Conservation (phyloP, 192 early-diverging fungal genomes). For the Backusella psychrophila region DNA sequence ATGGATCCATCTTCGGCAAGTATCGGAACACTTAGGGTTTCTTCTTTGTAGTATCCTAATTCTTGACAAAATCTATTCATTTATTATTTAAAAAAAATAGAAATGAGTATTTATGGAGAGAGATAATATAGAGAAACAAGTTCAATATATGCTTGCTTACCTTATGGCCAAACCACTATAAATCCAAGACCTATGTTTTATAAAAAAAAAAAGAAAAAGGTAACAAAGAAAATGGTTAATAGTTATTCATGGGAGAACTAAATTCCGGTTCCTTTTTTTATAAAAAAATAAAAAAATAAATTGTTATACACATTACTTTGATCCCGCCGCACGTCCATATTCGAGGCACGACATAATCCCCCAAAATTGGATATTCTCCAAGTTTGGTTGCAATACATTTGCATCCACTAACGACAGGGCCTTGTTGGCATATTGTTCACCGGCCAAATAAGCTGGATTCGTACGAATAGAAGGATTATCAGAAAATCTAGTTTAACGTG, state of each 20-base stretch:
- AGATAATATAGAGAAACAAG: not conserved
- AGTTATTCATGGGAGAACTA: not conserved
- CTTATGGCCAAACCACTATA: slow-evolving; percentile 51
- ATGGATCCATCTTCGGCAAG: slow-evolving; percentile 42
- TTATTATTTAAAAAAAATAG: not conserved
- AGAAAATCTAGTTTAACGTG: slow-evolving; percentile 32
- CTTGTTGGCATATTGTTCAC: slow-evolving; percentile 46
- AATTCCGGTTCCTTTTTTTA: not conserved
- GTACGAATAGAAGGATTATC: slow-evolving; percentile 39
- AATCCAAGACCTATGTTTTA: slow-evolving; percentile 40
- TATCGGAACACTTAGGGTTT: slow-evolving; percentile 27
- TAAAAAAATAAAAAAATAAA: too few species aligned
- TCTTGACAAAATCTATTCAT: slow-evolving; percentile 35
- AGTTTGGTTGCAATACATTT: slow-evolving; percentile 38
- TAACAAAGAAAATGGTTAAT: not conserved
- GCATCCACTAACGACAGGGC: slow-evolving; percentile 37
- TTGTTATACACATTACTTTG: not conserved
- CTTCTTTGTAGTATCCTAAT: slow-evolving; percentile 49
- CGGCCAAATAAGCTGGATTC: slow-evolving; percentile 44
- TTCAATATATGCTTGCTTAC: slow-evolving; percentile 2
- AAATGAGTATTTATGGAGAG: not conserved
- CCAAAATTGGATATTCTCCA: slow-evolving; percentile 46
- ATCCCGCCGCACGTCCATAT: slow-evolving; percentile 29
- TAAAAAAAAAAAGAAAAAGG: not conserved
- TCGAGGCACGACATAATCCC: slow-evolving; percentile 29